Evolutionary conservation across 2,329 filamentous ascomycete species (phyloP).

Genomic region (Hirsutella minnesotensis): DNA sequence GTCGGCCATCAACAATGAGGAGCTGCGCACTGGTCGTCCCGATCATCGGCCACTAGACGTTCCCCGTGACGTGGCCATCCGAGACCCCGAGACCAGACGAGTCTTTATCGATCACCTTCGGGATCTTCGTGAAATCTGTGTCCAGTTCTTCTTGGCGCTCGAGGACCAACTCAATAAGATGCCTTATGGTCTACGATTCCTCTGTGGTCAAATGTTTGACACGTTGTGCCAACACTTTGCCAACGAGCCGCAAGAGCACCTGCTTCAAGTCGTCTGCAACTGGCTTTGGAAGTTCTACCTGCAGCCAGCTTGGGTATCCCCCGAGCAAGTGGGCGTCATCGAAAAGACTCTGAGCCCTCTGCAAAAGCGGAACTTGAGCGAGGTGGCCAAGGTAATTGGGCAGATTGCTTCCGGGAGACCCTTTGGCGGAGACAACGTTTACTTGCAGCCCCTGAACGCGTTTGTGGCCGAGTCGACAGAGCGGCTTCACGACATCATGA

Average conservation of each 20-base stretch:
- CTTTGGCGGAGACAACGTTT: constrained; percentile 91
- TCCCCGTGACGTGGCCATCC: constrained; percentile 85
- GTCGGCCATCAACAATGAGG: constrained; percentile 92
- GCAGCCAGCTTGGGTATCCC: constrained; percentile 76
- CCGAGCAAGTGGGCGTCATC: constrained; percentile 85
- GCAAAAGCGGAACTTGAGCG: constrained; percentile 82
- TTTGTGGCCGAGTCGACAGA: constrained; percentile 81
- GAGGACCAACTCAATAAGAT: constrained; percentile 79
- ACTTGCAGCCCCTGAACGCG: constrained; percentile 86
- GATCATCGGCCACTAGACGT: constrained; percentile 76
- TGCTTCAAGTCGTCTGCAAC: constrained; percentile 74
- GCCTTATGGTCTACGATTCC: constrained; percentile 84
- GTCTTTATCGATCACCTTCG: constrained; percentile 92
- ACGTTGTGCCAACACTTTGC: constrained; percentile 66
- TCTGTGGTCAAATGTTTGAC: constrained; percentile 78
- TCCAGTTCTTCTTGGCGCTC: constrained; percentile 72
- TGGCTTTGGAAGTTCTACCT: constrained; percentile 96
- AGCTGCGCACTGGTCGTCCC: constrained; percentile 77
- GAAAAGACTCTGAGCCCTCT: constrained; percentile 81
- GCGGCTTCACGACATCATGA: constrained; percentile 63
- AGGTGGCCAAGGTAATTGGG: constrained; percentile 82
- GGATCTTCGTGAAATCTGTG: constrained; percentile 86
- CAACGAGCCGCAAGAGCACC: constrained; percentile 61
- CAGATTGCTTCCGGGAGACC: constrained; percentile 81
- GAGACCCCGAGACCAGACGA: constrained; percentile 82